Percentiles rank a stretch among this genome's conserved stretches.
phyloP scores from a whole-genome alignment of 2,329 filamentous ascomycete genomes.

The Esteya vermicola region DNA sequence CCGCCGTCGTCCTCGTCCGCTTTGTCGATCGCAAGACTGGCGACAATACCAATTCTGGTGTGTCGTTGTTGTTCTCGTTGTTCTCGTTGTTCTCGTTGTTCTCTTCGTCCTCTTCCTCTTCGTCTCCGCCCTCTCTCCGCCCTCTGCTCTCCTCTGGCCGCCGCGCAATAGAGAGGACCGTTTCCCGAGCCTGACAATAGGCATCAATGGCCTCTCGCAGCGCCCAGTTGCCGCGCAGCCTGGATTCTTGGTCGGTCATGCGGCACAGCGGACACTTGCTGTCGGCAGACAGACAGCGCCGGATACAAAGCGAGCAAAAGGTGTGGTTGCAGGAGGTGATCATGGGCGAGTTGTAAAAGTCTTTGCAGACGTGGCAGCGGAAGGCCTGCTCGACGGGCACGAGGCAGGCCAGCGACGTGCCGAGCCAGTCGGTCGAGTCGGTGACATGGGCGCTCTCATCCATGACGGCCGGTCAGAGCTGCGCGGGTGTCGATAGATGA shows the following conservation, averaged over 20 bases:
- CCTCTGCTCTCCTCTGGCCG: conserved; percentile 39
- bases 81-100: conserved; percentile 13
- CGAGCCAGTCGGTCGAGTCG: conserved; percentile 76
- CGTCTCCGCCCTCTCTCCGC: conserved; percentile 13
- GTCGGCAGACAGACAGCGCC: conserved; percentile 66
- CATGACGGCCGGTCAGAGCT: no score
- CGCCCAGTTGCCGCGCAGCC: conserved; percentile 70
- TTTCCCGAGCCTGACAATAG: conserved; percentile 52
- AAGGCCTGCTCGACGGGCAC: conserved; percentile 67
- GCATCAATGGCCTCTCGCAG: conserved; percentile 73
- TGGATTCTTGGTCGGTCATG: conserved; percentile 64
- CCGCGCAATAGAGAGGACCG: conserved; percentile 50
- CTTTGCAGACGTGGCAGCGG: conserved; percentile 95
- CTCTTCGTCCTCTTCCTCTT: not conserved
- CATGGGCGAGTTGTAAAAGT: conserved; percentile 90
- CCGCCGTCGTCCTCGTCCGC: no score
- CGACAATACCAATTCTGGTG: no score
- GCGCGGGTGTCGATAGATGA: no score
- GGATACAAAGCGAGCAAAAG: conserved; percentile 93
- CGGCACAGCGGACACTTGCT: conserved; percentile 83
- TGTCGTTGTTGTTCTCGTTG: conserved; percentile 14
- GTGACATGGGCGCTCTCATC: conserved; percentile 31
- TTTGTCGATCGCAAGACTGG: no score
- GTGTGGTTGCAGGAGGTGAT: conserved; percentile 91
- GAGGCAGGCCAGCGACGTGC: conserved; percentile 52